A percentile compares a stretch with the other conserved stretches of the same genome.
These are phyloP conservation scores for Ophiosphaerella narmari DNA, from an alignment of 2,329 filamentous ascomycete genomes.

Conservation along the genomic window DNA sequence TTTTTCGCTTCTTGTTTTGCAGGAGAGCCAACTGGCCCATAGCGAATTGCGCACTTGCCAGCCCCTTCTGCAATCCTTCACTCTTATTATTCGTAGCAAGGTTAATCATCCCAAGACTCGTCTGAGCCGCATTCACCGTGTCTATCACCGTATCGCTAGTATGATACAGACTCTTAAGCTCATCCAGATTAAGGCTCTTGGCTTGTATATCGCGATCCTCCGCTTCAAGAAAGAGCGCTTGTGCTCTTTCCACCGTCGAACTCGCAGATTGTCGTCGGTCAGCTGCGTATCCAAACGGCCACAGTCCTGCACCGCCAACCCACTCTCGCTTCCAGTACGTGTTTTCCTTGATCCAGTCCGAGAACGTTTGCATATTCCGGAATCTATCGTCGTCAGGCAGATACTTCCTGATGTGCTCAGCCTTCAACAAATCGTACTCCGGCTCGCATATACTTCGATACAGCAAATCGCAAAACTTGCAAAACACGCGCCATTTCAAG, in stretches of 20 bases:
- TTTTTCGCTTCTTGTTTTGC: neutral
- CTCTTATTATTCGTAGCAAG: neutral
- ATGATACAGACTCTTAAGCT: neutral
- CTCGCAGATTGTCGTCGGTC: slow-evolving; percentile 1
- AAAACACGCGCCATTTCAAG: neutral
- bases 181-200: neutral
- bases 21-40: neutral
- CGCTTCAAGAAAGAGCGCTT: slow-evolving; percentile 1
- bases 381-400: neutral
- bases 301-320: slow-evolving; percentile 2
- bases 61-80: neutral
- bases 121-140: neutral
- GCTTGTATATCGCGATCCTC: neutral
- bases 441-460: slow-evolving; percentile 1
- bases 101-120: neutral
- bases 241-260: slow-evolving; percentile 1
- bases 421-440: slow-evolving; percentile 4
- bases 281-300: slow-evolving; percentile 5
- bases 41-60: neutral
- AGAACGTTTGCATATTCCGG: neutral
- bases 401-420: slow-evolving; percentile 1
- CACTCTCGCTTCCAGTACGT: slow-evolving; percentile 4
- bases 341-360: neutral
- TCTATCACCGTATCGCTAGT: neutral
- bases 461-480: neutral